These are phyloP conservation scores for Leishmania guyanensis DNA, from an alignment of 208 protist genomes.

Conservation along the genomic window DNA sequence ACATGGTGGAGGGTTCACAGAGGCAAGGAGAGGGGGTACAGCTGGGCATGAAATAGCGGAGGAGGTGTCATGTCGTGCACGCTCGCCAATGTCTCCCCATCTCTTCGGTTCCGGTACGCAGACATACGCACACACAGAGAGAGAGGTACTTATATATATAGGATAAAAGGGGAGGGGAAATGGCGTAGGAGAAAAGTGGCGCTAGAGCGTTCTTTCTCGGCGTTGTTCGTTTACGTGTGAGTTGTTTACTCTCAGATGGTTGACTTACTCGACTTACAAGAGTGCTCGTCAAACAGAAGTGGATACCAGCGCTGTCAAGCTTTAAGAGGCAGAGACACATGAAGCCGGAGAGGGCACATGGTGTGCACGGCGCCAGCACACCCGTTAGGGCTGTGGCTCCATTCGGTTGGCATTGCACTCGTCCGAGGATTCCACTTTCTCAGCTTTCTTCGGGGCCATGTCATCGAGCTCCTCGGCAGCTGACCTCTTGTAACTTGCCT, in stretches of 20 bases:
- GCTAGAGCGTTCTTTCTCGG: not conserved
- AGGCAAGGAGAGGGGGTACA: not conserved
- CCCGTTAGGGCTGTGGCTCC: too few species aligned
- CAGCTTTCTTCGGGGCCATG: not conserved
- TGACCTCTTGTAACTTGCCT: conserved; percentile 7
- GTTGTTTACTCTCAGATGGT: not conserved
- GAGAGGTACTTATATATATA: not conserved
- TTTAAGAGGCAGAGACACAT: not conserved
- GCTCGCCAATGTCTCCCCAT: not conserved
- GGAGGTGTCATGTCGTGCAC: not conserved
- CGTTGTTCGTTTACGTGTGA: not conserved
- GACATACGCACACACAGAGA: not conserved
- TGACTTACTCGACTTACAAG: not conserved
- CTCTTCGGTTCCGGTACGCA: too few species aligned
- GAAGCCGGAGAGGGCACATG: not conserved
- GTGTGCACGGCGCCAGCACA: not conserved
- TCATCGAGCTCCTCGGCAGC: not conserved
- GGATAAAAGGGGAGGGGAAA: not conserved
- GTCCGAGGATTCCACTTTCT: not conserved
- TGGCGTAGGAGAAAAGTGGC: not conserved
- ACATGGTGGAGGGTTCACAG: not conserved
- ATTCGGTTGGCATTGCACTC: not conserved
- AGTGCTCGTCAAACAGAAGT: not conserved
- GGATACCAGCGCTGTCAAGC: not conserved
- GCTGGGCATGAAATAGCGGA: not conserved